A percentile compares a stretch with the other conserved stretches of the same genome.
phyloP scores from a whole-genome alignment of 768 basidiomycete species.

The Tylopilus intermedius region DNA sequence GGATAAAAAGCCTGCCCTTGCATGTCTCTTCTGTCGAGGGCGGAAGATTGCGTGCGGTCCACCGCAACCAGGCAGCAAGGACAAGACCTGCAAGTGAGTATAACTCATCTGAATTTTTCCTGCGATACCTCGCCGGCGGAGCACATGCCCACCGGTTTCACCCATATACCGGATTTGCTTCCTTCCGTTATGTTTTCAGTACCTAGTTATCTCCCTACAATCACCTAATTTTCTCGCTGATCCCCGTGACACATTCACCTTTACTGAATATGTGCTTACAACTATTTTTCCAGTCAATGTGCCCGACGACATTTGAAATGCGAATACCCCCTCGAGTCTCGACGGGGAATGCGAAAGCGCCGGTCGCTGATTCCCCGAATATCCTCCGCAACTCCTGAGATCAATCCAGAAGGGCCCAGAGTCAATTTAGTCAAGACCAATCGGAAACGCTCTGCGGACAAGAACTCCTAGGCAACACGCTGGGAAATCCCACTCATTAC shows the following conservation, averaged over 20 bases:
- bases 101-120: background rate
- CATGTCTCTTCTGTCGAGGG: conserved; percentile 62
- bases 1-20: conserved; percentile 56
- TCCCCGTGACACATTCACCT: conserved; percentile 19
- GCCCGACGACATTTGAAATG: conserved; percentile 63
- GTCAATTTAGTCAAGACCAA: conserved; percentile 18
- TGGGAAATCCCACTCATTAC: conserved; percentile 1
- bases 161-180: conserved; percentile 8
- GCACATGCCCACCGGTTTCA: conserved; percentile 13
- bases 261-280: conserved; percentile 18
- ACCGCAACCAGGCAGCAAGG: conserved; percentile 46
- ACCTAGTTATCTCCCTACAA: conserved; percentile 17
- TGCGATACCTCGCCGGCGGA: conserved; percentile 4
- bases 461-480: conserved; percentile 18
- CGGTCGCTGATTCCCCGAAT: conserved; percentile 32
- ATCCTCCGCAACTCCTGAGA: conserved; percentile 25
- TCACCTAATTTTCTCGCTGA: conserved; percentile 25
- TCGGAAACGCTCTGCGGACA: conserved; percentile 28
- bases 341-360: conserved; percentile 58
- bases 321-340: conserved; percentile 66
- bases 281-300: conserved; percentile 54
- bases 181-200: background rate
- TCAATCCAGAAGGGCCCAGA: conserved; percentile 22
- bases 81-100: conserved; percentile 65
- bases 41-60: conserved; percentile 69